These are phyloP conservation scores for Phylloboletellus chloephorus DNA, from an alignment of 1,284 basidiomycete genomes.

Conservation along the genomic window DNA sequence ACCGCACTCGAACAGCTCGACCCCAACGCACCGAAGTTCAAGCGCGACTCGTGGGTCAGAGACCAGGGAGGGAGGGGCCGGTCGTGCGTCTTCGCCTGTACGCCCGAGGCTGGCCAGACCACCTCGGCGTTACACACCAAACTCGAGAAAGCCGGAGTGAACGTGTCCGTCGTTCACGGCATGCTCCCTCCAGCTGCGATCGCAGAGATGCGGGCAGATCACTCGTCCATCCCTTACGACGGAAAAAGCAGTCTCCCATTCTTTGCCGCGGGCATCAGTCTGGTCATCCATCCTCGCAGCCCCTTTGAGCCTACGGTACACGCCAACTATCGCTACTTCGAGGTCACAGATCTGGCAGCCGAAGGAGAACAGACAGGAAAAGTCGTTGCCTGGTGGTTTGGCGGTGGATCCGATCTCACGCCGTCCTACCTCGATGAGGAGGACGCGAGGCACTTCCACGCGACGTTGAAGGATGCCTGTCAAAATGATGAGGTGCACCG, in stretches of 20 bases:
- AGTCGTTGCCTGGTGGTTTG: slow-evolving; percentile 95
- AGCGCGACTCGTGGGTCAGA: slow-evolving; percentile 85
- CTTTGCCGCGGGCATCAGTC: slow-evolving; percentile 87
- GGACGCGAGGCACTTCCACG: slow-evolving; percentile 87
- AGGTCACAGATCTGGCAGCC: slow-evolving; percentile 58
- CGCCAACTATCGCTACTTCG: slow-evolving; percentile 98
- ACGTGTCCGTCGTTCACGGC: slow-evolving; percentile 91
- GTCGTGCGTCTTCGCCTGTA: slow-evolving; percentile 81
- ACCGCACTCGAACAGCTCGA: slow-evolving; percentile 77
- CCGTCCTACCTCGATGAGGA: slow-evolving; percentile 89
- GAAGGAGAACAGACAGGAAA: slow-evolving; percentile 34
- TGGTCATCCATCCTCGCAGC: slow-evolving; percentile 92
- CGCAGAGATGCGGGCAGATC: slow-evolving; percentile 92
- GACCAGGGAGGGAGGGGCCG: slow-evolving; percentile 81
- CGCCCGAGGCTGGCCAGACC: slow-evolving; percentile 34
- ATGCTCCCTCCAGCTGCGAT: slow-evolving; percentile 84
- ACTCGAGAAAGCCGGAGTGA: slow-evolving; percentile 96
- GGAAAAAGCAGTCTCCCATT: slow-evolving; percentile 73
- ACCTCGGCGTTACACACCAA: slow-evolving; percentile 40
- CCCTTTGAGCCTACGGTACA: slow-evolving; percentile 92
- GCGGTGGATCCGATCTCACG: slow-evolving; percentile 94
- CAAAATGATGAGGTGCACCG: slow-evolving; percentile 73
- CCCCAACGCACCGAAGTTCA: slow-evolving; percentile 65
- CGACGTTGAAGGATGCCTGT: slow-evolving; percentile 72
- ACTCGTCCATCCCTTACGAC: slow-evolving; percentile 69